Conservation (phyloP, 106 monocot genomes). For the Dendrobium chrysotoxum region DNA sequence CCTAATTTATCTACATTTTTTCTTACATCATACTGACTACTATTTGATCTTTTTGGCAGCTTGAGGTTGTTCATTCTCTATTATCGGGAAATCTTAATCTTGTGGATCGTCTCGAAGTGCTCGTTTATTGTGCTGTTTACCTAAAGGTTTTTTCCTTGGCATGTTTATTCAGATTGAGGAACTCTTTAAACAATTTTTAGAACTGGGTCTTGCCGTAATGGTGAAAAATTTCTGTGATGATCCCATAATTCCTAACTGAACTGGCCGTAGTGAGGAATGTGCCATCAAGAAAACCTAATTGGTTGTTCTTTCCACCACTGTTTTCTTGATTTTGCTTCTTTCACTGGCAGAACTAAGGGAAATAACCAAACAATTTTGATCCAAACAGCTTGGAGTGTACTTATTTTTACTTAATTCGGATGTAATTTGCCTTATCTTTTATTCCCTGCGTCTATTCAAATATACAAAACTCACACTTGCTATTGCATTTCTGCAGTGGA, state of each 20-base stretch:
- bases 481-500: constrained; percentile 51
- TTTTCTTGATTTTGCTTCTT: not conserved
- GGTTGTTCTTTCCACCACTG: not conserved
- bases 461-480: not conserved
- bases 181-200: not conserved
- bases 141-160: constrained; percentile 47
- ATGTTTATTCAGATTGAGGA: not conserved
- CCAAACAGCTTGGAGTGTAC: not conserved
- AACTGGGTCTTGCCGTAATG: not conserved
- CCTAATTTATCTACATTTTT: not conserved
- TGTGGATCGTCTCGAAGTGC: constrained; percentile 45
- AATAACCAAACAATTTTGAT: not conserved
- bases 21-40: not conserved
- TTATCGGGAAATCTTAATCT: constrained; percentile 15
- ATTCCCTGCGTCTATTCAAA: not conserved
- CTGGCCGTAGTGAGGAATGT: not conserved
- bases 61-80: constrained; percentile 62
- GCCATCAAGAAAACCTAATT: not conserved
- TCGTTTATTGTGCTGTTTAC: constrained; percentile 72
- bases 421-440: not conserved
- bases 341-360: not conserved
- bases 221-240: not conserved
- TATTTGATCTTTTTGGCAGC: constrained; percentile 37
- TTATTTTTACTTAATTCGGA: not conserved
- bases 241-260: not conserved